Evolutionary conservation across 2,329 filamentous ascomycete species (phyloP).

Genomic region (Pseudogymnoascus sp.): DNA sequence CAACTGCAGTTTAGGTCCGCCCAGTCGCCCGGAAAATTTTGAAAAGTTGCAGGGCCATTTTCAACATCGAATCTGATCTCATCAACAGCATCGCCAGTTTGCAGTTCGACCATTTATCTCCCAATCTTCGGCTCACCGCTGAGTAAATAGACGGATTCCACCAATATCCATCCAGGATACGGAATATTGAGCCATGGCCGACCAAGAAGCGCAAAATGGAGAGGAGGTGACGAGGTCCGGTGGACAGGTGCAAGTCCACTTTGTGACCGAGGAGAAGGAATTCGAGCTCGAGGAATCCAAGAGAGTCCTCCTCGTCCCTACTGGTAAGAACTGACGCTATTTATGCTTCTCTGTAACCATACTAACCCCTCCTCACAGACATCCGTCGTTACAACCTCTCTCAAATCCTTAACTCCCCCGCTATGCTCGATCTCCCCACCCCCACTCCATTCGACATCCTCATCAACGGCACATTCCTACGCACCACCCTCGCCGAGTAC

Average conservation of each 20-base stretch:
- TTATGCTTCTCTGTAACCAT: not conserved
- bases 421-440: slow-evolving; percentile 55
- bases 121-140: not conserved
- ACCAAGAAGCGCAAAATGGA: not conserved
- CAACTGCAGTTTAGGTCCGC: slow-evolving; percentile 4
- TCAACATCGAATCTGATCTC: slow-evolving; percentile 1
- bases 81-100: slow-evolving; percentile 3
- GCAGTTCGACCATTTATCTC: not conserved
- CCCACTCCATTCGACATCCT: slow-evolving; percentile 88
- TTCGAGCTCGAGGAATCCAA: slow-evolving; percentile 55
- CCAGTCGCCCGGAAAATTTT: slow-evolving; percentile 5
- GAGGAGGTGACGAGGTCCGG: slow-evolving; percentile 5
- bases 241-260: slow-evolving; percentile 57
- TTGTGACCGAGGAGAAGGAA: slow-evolving; percentile 54
- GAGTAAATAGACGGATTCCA: not conserved
- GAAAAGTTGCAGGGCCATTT: slow-evolving; percentile 9
- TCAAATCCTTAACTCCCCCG: slow-evolving; percentile 62
- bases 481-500: slow-evolving; percentile 84
- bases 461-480: slow-evolving; percentile 85
- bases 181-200: slow-evolving; percentile 5
- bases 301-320: slow-evolving; percentile 53
- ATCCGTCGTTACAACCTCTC: slow-evolving; percentile 64
- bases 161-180: not conserved
- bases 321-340: slow-evolving; percentile 33
- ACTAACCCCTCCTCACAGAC: slow-evolving; percentile 33